A percentile compares a stretch with the other conserved stretches of the same genome.
These are phyloP conservation scores for Thalassiosira ordinaria DNA, from an alignment of 352 stramenopile genomes.

Conservation along the genomic window DNA sequence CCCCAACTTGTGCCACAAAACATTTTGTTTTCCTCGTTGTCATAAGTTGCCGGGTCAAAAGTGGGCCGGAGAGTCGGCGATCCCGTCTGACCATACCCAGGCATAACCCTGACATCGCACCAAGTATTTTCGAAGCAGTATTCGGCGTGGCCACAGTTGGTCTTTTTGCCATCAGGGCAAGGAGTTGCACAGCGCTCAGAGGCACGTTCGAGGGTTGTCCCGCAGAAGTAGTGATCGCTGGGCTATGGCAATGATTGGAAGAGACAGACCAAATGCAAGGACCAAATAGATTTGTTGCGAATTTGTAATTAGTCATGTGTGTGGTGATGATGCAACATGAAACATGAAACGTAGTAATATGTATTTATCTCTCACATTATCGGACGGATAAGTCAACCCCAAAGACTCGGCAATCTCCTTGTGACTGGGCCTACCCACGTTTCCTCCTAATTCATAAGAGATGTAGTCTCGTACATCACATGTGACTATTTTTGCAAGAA, in stretches of 20 bases:
- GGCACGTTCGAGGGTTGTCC: background rate
- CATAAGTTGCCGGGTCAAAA: background rate
- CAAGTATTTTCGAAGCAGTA: slow-evolving; percentile 12
- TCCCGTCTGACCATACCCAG: slow-evolving; percentile 10
- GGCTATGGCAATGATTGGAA: slow-evolving; percentile 6
- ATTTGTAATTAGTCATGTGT: too few relatives aligned
- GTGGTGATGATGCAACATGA: too few relatives aligned
- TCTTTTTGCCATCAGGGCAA: slow-evolving; percentile 26
- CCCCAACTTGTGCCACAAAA: slow-evolving; percentile 26
- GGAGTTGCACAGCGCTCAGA: slow-evolving; percentile 5
- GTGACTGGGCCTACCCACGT: slow-evolving; percentile 11
- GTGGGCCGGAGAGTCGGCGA: slow-evolving; percentile 6
- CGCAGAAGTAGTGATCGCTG: slow-evolving; percentile 38
- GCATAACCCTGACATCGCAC: slow-evolving; percentile 9
- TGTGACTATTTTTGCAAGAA: too few relatives aligned
- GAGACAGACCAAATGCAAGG: too few relatives aligned
- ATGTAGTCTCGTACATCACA: slow-evolving; percentile 27
- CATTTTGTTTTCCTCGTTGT: slow-evolving; percentile 17
- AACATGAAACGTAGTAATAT: too few relatives aligned
- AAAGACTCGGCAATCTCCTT: slow-evolving; percentile 22
- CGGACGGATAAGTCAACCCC: slow-evolving; percentile 33
- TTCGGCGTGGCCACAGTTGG: slow-evolving; percentile 10
- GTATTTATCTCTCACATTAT: slow-evolving; percentile 29
- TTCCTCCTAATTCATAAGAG: slow-evolving; percentile 8
- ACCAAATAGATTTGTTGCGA: too few relatives aligned